Base-by-base conservation (phyloP, 1,284 basidiomycete genomes). In the Gastroboletus turbinatus region DNA sequence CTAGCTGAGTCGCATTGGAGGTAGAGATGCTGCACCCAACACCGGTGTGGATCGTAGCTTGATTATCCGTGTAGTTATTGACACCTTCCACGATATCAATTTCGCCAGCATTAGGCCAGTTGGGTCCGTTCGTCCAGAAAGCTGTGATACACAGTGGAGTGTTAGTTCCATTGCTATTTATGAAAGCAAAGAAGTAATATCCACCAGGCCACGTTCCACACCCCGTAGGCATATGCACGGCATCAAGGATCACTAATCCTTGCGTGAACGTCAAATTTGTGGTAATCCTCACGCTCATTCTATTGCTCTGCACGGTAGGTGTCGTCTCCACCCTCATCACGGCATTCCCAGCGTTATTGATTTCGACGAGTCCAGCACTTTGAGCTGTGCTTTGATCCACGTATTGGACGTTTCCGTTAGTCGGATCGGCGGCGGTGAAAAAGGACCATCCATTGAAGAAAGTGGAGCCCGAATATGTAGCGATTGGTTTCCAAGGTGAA, bases 191-290 rank as follows among this genome's bases (percentile, higher is more conserved):
- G 39, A 45, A 29, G 7, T 5, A 35, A 46, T n/a, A 78, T 76
- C 71, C 60, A 84, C 82, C 68, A 54, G 88, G 89, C 88, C 93
- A 95, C 10, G 86, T 88, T 39, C 87, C 93, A 71, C 93, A 96
- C 8, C 94, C 94, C 2, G 86, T 87, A 2, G 93, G 93, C 88
- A 95, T 94, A 72, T 96, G 93, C n/a, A 85, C 78, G 16, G 91
- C 82, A 70, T 95, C 92, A 78, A 94, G 80, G 55, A 94, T 78
- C 58, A 94, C 78, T 40, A 94, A 77, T 17, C 85, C 90, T 44
- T 83, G 81, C 45, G 59, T 65, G 68, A 83, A 91, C 2, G 76
- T 74, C 58, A 76, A 70, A 48, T 85, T 75, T 0, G 88, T 87
- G 52, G 85, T 84, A 52, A 96, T 87, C 54, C 93, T 84, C 42